Evolutionary conservation across 2,329 filamentous ascomycete genomes (phyloP).

Genomic region (Aspergillus phoenicis): DNA sequence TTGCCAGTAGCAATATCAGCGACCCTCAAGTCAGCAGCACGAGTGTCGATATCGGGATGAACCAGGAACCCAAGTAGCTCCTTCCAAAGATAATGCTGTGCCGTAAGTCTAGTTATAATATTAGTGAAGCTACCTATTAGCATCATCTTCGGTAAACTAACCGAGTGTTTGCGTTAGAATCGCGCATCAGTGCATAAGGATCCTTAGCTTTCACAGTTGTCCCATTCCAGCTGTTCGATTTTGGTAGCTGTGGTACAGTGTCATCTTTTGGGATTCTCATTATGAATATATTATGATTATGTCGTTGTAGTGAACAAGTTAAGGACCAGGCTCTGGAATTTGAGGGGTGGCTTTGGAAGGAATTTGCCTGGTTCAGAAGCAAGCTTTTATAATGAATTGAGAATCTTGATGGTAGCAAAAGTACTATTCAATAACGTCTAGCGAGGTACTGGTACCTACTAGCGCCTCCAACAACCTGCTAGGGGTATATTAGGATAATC

Average conservation of each 20-base stretch:
- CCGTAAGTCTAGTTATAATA: not conserved
- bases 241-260: not conserved
- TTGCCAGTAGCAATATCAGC: no score
- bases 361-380: not conserved
- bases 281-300: not conserved
- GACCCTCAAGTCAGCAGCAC: no score
- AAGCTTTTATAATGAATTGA: not conserved
- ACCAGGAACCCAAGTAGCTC: not conserved
- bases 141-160: not conserved
- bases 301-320: not conserved
- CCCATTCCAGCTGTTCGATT: not conserved
- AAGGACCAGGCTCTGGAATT: not conserved
- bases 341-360: not conserved
- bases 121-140: not conserved
- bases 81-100: not conserved
- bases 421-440: not conserved
- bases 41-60: no score
- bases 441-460: no score
- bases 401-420: no score
- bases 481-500: no score
- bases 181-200: not conserved
- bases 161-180: not conserved
- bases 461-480: no score
- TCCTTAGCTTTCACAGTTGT: not conserved
- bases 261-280: not conserved